A percentile compares a stretch with the other conserved stretches of the same genome.
These are phyloP conservation scores for Backusella macrospora DNA, from an alignment of 192 early-diverging fungal genomes.

Conservation along the genomic window DNA sequence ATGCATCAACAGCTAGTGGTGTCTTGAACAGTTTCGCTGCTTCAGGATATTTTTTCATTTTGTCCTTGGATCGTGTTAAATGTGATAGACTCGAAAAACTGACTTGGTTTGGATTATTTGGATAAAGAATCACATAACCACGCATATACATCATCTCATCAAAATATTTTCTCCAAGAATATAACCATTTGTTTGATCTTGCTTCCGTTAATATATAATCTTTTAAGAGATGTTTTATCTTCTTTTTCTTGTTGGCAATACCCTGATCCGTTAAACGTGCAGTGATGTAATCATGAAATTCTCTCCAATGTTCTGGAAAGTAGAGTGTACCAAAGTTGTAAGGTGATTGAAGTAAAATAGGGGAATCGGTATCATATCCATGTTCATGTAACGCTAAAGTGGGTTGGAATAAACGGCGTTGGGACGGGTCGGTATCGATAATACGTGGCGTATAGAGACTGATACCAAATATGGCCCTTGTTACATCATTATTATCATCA, in stretches of 20 bases:
- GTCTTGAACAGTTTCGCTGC: conserved; percentile 27
- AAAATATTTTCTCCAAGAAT: conserved; percentile 60
- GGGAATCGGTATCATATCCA: conserved; percentile 40
- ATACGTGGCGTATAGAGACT: conserved; percentile 56
- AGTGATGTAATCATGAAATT: conserved; percentile 62
- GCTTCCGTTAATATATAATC: conserved; percentile 47
- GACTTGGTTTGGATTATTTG: conserved; percentile 52
- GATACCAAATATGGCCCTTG: conserved; percentile 50
- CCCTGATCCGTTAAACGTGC: conserved; percentile 50
- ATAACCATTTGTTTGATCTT: conserved; percentile 55
- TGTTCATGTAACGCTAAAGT: conserved; percentile 39
- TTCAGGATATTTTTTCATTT: conserved; percentile 33
- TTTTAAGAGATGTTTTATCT: conserved; percentile 45
- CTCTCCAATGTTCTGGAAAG: conserved; percentile 63
- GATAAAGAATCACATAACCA: conserved; percentile 63
- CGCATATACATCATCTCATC: conserved; percentile 63
- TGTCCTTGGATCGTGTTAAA: conserved; percentile 26
- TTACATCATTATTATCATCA: conserved; percentile 9
- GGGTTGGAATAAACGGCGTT: conserved; percentile 48
- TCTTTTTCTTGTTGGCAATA: conserved; percentile 21
- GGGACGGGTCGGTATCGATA: conserved; percentile 48
- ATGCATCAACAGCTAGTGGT: conserved; percentile 44
- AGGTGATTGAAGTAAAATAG: conserved; percentile 55
- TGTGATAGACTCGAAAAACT: conserved; percentile 44
- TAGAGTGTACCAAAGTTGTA: conserved; percentile 58